A percentile compares a stretch with the other conserved stretches of the same genome.
Evolutionary conservation across 495 filamentous ascomycete species (phyloP).

Genomic region (Aspergillus diversus): DNA sequence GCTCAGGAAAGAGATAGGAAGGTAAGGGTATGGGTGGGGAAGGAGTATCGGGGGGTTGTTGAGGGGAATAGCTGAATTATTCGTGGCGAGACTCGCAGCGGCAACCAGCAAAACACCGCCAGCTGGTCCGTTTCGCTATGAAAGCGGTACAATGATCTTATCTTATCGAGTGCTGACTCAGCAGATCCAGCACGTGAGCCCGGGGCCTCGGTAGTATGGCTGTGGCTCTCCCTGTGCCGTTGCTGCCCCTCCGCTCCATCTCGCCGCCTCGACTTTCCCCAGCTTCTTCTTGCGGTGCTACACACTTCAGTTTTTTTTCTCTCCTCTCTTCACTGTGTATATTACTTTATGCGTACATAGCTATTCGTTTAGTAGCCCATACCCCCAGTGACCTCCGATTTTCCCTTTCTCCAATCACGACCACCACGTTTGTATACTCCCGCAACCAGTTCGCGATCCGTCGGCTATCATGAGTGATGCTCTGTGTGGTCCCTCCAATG

Average conservation of each 20-base stretch:
- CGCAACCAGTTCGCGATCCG: background rate
- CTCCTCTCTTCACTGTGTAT: constrained; percentile 8
- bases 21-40: background rate
- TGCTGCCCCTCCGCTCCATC: constrained; percentile 23
- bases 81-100: constrained; percentile 9
- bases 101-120: constrained; percentile 32
- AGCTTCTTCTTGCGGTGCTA: constrained; percentile 8
- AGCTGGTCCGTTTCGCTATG: constrained; percentile 35
- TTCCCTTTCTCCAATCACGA: background rate
- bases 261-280: constrained; percentile 1
- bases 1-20: constrained; percentile 7
- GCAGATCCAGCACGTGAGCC: constrained; percentile 22
- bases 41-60: constrained; percentile 12
- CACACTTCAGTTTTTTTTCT: background rate
- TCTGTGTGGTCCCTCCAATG: constrained; percentile 88
- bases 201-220: constrained; percentile 36
- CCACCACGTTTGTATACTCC: background rate
- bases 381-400: background rate
- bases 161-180: constrained; percentile 40
- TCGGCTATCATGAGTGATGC: constrained; percentile 69
- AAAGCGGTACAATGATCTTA: constrained; percentile 34
- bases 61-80: constrained; percentile 11
- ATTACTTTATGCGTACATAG: constrained; percentile 2
- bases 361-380: background rate
- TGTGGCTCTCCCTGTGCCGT: constrained; percentile 7